These are phyloP conservation scores for Aleurites moluccanus DNA, from an alignment of 441 rosid genomes.

Conservation along the genomic window DNA sequence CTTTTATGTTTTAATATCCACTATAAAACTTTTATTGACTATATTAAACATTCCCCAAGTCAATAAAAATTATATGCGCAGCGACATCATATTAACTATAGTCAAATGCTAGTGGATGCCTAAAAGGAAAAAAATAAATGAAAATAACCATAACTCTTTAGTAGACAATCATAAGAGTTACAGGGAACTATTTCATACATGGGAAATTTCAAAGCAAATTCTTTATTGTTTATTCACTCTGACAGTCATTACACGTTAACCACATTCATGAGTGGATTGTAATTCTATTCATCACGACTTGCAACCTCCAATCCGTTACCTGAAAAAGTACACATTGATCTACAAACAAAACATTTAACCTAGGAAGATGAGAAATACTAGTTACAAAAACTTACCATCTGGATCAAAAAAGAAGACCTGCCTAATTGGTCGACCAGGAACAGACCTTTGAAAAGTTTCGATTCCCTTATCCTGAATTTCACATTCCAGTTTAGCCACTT, in stretches of 20 bases:
- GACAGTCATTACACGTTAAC: background rate
- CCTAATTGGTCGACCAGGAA: constrained; percentile 64
- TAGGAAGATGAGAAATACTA: background rate
- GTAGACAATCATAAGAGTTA: too few relatives aligned
- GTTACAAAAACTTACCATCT: constrained; percentile 51
- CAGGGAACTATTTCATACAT: background rate
- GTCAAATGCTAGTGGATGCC: too few relatives aligned
- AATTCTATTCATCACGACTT: constrained; percentile 40
- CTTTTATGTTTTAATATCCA: too few relatives aligned
- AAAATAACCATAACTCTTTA: too few relatives aligned
- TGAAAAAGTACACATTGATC: constrained; percentile 29
- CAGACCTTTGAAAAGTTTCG: constrained; percentile 60
- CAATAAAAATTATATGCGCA: too few relatives aligned
- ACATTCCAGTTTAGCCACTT: constrained; percentile 1
- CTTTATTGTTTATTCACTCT: background rate
- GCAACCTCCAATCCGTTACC: constrained; percentile 94
- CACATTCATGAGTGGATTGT: background rate
- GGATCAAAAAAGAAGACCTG: constrained; percentile 96
- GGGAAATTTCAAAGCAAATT: background rate
- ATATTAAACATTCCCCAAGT: too few relatives aligned
- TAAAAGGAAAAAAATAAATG: too few relatives aligned
- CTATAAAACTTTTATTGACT: too few relatives aligned
- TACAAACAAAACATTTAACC: background rate
- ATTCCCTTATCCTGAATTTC: constrained; percentile 68
- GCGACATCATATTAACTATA: too few relatives aligned